Conservation (phyloP, 2,329 filamentous ascomycete genomes). For the Aspergillus sp. region DNA sequence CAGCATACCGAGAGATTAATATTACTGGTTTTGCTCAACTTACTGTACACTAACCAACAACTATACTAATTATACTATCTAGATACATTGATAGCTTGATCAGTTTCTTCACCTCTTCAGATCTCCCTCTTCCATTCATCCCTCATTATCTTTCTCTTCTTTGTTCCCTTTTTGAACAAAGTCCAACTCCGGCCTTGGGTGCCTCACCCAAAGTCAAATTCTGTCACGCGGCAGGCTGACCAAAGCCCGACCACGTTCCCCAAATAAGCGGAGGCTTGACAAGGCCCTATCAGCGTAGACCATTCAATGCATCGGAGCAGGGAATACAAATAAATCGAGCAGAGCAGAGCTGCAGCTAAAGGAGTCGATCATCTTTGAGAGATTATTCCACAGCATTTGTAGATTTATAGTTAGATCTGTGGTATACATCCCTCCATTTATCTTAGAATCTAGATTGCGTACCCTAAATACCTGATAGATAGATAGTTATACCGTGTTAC, state of each 20-base stretch:
- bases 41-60: too few species aligned
- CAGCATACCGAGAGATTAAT: neutral
- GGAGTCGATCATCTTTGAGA: neutral
- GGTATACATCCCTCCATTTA: neutral
- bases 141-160: neutral
- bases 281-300: neutral
- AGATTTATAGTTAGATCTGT: neutral
- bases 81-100: neutral
- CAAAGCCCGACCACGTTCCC: conserved; percentile 10
- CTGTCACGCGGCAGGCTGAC: conserved; percentile 12
- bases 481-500: neutral
- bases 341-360: neutral
- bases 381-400: neutral
- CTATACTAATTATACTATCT: neutral
- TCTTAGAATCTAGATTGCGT: neutral
- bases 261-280: neutral
- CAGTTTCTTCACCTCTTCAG: neutral
- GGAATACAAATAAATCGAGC: neutral
- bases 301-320: conserved; percentile 1
- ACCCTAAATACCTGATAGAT: neutral
- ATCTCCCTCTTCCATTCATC: neutral
- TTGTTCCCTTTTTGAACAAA: neutral
- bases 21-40: neutral
- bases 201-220: conserved; percentile 13
- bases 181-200: neutral